Base-by-base conservation (phyloP, 768 basidiomycete species). In the Suillus hirtellus region DNA sequence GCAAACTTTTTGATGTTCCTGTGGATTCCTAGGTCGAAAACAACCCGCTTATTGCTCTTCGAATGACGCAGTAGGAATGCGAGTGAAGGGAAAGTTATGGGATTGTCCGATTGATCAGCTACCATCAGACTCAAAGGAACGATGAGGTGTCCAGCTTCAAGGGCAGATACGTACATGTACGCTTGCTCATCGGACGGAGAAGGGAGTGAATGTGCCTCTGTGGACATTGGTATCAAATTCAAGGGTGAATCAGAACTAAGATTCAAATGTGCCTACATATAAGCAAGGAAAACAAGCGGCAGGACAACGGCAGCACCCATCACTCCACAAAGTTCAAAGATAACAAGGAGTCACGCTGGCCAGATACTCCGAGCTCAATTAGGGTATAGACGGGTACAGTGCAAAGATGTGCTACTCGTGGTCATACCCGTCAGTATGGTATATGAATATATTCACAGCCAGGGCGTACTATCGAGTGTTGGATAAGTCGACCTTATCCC, bases 11-110 rank as follows among this genome's bases (percentile, higher is more conserved):
- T 74, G 67, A 76, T 74, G 64, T 87, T 82, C 49, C 78, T 76
- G 34, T 85, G 80, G 9, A 83, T 75, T 11, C 86, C 87, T n/a
- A 89, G 78, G 63, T 88, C 88, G 64, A 88, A 87, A 0, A 86
- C 65, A 60, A 84, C 68, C 37, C 75, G 79, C 14, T 73, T 68
- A 2, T 73, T 70, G 1, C 70, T 78, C 19, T 66, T 63, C 1
- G 83, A 82, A 66, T 88, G 86, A 12, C 74, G 77, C 44, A 87
- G 70, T 60, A 81, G 77, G 71, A 87, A 88, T 1, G 82, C 76
- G 50, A 88, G 77, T 15, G 81, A 80, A 2, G 86, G 87, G 7
- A 74, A 75, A 2, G 61, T 60, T 2, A 69, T 68, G 10, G 69
- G 63, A 9, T 71, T 74, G 1, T 71, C 74, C 47, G 75, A 69